Evolutionary conservation across 2,329 filamentous ascomycete genomes (phyloP).

Genomic region (Hypoxylon sp.): DNA sequence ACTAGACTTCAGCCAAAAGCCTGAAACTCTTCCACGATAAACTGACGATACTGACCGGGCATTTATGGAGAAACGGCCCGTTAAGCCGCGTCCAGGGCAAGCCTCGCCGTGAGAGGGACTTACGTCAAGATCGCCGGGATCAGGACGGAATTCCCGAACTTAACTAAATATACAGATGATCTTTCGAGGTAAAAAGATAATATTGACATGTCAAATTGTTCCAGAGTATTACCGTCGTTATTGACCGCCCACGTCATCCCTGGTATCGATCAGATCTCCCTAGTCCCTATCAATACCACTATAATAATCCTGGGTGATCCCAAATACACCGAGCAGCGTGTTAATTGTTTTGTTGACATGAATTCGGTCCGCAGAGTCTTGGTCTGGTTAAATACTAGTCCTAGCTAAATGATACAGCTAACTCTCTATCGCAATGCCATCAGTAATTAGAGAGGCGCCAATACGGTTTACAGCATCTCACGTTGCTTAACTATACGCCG

Average conservation of each 20-base stretch:
- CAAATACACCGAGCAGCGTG: slow-evolving; percentile 12
- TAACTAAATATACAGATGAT: slow-evolving; percentile 18
- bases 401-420: slow-evolving; percentile 4
- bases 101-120: slow-evolving; percentile 18
- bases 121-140: slow-evolving; percentile 25
- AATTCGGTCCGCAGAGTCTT: slow-evolving; percentile 39
- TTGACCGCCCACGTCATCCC: slow-evolving; percentile 30
- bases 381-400: slow-evolving; percentile 32
- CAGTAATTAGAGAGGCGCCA: background rate
- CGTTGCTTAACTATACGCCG: background rate
- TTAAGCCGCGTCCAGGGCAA: slow-evolving; percentile 32
- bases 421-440: slow-evolving; percentile 13
- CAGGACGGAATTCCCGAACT: slow-evolving; percentile 39
- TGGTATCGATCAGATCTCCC: slow-evolving; percentile 17
- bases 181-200: slow-evolving; percentile 19
- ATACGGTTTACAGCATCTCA: slow-evolving; percentile 11
- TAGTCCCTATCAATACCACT: slow-evolving; percentile 13
- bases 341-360: slow-evolving; percentile 22
- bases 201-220: slow-evolving; percentile 21
- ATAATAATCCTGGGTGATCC: slow-evolving; percentile 15
- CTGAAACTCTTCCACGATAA: slow-evolving; percentile 30
- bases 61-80: slow-evolving; percentile 46
- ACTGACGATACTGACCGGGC: slow-evolving; percentile 34
- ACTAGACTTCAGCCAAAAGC: slow-evolving; percentile 45
- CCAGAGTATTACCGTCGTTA: slow-evolving; percentile 30